Evolutionary conservation across 805 yeast genomes (phyloP).

Genomic region (Candida tallmaniae): DNA sequence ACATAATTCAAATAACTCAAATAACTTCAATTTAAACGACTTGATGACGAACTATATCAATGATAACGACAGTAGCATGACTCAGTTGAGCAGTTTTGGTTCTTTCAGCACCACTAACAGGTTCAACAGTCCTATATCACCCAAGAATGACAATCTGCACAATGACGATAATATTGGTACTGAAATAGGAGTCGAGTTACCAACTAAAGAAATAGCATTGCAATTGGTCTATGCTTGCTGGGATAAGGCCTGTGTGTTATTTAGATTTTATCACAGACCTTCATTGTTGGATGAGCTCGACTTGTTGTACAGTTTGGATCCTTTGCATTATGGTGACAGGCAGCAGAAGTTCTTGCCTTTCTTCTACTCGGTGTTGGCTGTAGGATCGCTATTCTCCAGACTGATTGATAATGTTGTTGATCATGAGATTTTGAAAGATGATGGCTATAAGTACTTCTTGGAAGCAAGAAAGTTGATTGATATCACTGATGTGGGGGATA

Average conservation of each 20-base stretch:
- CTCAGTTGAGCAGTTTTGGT: no score
- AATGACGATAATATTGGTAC: conserved; percentile 15
- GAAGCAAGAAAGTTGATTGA: conserved; percentile 79
- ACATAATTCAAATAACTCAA: conserved; percentile 10
- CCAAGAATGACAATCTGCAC: conserved; percentile 7
- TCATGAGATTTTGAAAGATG: conserved; percentile 54
- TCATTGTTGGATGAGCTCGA: conserved; percentile 71
- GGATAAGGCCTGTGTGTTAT: conserved; percentile 81
- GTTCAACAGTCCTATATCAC: conserved; percentile 7
- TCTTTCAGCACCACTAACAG: no score
- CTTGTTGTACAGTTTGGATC: conserved; percentile 71
- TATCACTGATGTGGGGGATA: conserved; percentile 78
- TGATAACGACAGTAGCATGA: no score
- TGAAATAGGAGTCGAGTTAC: conserved; percentile 65
- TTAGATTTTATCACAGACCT: conserved; percentile 83
- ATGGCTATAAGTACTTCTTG: conserved; percentile 73
- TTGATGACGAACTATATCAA: conserved; percentile 25
- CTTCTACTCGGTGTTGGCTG: conserved; percentile 82
- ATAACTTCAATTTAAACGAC: conserved; percentile 19
- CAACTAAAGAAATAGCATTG: conserved; percentile 69
- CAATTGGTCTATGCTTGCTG: conserved; percentile 72
- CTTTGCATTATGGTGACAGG: conserved; percentile 62
- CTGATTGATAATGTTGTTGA: conserved; percentile 16
- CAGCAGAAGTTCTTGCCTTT: conserved; percentile 75
- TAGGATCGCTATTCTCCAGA: conserved; percentile 74